Conservation (phyloP, 352 stramenopile species). For the Pythium grandisporangium region DNA sequence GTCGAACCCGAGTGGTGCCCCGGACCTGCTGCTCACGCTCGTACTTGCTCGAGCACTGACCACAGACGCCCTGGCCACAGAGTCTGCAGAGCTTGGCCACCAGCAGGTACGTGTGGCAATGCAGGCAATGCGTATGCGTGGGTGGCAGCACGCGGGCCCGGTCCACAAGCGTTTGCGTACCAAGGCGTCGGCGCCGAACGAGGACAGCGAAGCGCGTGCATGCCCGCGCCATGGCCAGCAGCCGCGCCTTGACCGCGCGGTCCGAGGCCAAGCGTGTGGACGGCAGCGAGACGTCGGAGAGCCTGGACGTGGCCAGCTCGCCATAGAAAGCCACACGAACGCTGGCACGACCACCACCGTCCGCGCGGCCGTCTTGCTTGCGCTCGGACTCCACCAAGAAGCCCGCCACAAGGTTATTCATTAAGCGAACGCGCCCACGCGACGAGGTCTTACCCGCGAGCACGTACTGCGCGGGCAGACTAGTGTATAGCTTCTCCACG, state of each 20-base stretch:
- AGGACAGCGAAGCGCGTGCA: constrained; percentile 22
- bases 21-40: constrained; percentile 11
- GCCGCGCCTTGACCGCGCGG: background rate
- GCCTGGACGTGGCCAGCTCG: background rate
- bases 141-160: constrained; percentile 25
- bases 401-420: background rate
- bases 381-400: too few species aligned
- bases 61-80: constrained; percentile 44
- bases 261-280: background rate
- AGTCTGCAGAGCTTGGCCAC: constrained; percentile 32
- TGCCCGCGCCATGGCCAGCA: constrained; percentile 4
- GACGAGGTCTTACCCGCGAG: background rate
- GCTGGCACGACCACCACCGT: background rate
- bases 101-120: constrained; percentile 36
- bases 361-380: background rate
- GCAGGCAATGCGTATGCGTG: constrained; percentile 36
- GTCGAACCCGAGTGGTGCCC: background rate
- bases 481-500: constrained; percentile 1
- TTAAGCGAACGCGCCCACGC: background rate
- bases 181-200: constrained; percentile 47
- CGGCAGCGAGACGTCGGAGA: background rate
- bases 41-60: constrained; percentile 21
- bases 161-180: constrained; percentile 33
- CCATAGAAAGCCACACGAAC: constrained; percentile 1
- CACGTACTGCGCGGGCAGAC: background rate